These are phyloP conservation scores for Psilocybe sp. DNA, from an alignment of 768 basidiomycete species.

Conservation along the genomic window DNA sequence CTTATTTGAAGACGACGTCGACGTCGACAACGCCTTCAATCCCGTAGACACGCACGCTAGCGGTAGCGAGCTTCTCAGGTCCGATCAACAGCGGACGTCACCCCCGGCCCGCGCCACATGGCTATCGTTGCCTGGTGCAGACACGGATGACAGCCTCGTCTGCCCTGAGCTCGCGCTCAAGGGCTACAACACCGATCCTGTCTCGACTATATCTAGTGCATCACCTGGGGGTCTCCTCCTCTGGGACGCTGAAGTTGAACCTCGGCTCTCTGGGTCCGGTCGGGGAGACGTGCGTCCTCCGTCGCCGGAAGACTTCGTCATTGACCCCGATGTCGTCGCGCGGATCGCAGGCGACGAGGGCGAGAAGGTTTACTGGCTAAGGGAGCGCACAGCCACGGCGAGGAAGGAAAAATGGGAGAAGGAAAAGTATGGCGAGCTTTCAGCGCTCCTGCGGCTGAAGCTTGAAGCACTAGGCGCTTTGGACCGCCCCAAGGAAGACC, in stretches of 20 bases:
- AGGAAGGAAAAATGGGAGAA: slow-evolving; percentile 45
- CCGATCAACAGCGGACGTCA: slow-evolving; percentile 6
- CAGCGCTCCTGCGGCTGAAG: slow-evolving; percentile 55
- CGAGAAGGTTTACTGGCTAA: slow-evolving; percentile 36
- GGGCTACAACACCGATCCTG: slow-evolving; percentile 19
- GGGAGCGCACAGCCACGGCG: slow-evolving; percentile 32
- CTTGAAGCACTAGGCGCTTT: slow-evolving; percentile 29
- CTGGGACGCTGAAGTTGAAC: slow-evolving; percentile 34
- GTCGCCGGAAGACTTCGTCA: slow-evolving; percentile 36
- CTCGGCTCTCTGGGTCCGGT: slow-evolving; percentile 2
- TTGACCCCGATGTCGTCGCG: slow-evolving; percentile 26
- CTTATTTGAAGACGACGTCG: slow-evolving; percentile 10
- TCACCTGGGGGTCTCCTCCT: slow-evolving; percentile 32
- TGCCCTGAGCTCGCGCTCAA: slow-evolving; percentile 21
- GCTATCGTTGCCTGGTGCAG: slow-evolving; percentile 31
- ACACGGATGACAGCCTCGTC: slow-evolving; percentile 30
- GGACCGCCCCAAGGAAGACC: no score
- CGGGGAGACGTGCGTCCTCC: slow-evolving; percentile 36
- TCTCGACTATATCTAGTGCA: slow-evolving; percentile 10
- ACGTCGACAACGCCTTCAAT: no score
- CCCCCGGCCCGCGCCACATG: slow-evolving; percentile 16
- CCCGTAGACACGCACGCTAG: no score
- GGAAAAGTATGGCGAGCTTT: slow-evolving; percentile 55
- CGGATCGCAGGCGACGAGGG: slow-evolving; percentile 30
- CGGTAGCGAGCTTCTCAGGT: no score